phyloP scores from a whole-genome alignment of 768 basidiomycete genomes.

The Paxillus ammoniavirescens region DNA sequence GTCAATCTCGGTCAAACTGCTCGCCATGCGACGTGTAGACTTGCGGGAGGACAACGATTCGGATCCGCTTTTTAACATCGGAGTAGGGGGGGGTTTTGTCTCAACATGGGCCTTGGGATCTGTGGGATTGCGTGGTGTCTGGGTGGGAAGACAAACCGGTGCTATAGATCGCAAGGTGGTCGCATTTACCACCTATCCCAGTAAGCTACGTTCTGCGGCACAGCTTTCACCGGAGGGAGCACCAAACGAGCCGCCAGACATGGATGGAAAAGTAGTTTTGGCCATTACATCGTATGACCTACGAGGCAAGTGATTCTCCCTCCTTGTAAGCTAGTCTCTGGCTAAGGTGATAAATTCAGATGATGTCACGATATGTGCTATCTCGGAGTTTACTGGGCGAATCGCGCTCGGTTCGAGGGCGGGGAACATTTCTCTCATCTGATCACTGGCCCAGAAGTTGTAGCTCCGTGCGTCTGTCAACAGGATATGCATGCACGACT shows the following conservation, averaged over 20 bases:
- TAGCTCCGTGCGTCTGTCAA: no score
- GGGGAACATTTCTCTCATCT: constrained; percentile 29
- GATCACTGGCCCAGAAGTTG: neutral
- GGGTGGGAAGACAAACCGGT: constrained; percentile 20
- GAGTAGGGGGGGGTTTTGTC: constrained; percentile 6
- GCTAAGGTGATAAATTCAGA: constrained; percentile 24
- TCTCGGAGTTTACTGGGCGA: constrained; percentile 44
- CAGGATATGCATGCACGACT: no score
- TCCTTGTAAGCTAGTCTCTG: neutral
- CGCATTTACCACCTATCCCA: constrained; percentile 20
- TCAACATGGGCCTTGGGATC: constrained; percentile 18
- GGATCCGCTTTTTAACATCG: neutral
- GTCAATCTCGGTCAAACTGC: constrained; percentile 39
- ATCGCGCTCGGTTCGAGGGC: constrained; percentile 43
- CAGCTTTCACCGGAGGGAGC: neutral
- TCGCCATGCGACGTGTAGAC: constrained; percentile 18
- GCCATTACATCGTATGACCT: constrained; percentile 27
- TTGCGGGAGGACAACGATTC: neutral
- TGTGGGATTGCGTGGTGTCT: constrained; percentile 22
- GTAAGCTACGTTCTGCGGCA: neutral
- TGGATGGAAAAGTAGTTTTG: constrained; percentile 15
- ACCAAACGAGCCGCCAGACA: neutral
- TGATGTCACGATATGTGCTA: constrained; percentile 45
- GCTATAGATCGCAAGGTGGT: constrained; percentile 19
- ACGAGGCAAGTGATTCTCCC: constrained; percentile 22